A percentile compares a stretch with the other conserved stretches of the same genome.
Conservation (phyloP, 768 basidiomycete species). For the Trametes villosa region DNA sequence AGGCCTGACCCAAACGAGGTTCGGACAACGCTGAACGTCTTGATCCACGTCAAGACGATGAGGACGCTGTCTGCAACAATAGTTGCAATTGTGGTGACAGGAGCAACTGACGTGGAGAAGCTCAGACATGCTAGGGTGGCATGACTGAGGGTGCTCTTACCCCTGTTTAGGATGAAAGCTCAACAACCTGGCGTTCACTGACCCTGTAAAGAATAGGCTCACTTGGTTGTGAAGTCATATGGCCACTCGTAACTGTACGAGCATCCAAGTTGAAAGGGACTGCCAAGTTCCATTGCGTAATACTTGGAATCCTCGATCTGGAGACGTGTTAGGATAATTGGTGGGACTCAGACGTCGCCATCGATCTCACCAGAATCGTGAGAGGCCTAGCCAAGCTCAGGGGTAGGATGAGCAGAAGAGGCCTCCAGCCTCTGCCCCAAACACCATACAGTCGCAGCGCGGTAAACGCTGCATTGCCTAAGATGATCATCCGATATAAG, state of each 20-base stretch:
- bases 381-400: conserved; percentile 9
- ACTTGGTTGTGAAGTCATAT: too few relatives aligned
- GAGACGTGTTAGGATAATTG: neutral
- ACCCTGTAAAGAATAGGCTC: too few relatives aligned
- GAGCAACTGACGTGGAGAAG: neutral
- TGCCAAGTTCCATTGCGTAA: too few relatives aligned
- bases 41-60: conserved; percentile 18
- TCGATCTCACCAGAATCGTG: conserved; percentile 9
- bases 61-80: conserved; percentile 10
- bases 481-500: too few relatives aligned
- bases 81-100: neutral
- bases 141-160: too few relatives aligned
- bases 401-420: conserved; percentile 7
- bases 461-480: neutral
- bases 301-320: too few relatives aligned
- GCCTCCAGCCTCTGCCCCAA: conserved; percentile 22
- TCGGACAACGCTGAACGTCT: conserved; percentile 5
- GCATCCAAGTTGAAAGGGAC: too few relatives aligned
- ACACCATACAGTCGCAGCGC: conserved; percentile 20
- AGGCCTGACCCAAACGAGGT: neutral
- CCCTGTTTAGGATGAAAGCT: too few relatives aligned
- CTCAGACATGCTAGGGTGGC: too few relatives aligned
- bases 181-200: too few relatives aligned
- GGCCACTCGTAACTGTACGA: too few relatives aligned
- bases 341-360: neutral